phyloP scores from a whole-genome alignment of 345 rosid genomes.

The Acer yangbiense region DNA sequence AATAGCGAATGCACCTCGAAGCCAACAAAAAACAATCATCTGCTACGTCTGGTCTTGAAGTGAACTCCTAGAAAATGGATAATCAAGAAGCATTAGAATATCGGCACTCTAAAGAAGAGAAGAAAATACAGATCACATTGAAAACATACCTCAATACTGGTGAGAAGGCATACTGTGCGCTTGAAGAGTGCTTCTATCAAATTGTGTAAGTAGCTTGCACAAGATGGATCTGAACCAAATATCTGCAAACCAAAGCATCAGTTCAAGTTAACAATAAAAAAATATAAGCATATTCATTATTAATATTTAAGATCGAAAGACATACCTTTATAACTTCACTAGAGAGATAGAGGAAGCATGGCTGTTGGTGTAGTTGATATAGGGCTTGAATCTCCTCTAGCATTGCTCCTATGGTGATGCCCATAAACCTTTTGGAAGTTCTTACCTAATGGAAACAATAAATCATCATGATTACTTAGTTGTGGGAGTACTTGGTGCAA shows the following conservation, averaged over 20 bases:
- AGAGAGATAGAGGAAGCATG: slow-evolving; percentile 97
- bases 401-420: slow-evolving; percentile 89
- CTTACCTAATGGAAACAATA: slow-evolving; percentile 63
- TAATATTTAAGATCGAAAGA: slow-evolving; percentile 8
- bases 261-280: slow-evolving; percentile 18
- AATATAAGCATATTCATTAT: background rate
- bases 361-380: slow-evolving; percentile 92
- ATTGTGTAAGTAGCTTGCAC: slow-evolving; percentile 79
- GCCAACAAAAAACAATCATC: slow-evolving; percentile 98
- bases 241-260: slow-evolving; percentile 53
- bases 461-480: slow-evolving; percentile 6
- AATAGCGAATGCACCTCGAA: slow-evolving; percentile 95
- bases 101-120: slow-evolving; percentile 14
- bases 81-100: slow-evolving; percentile 12
- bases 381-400: slow-evolving; percentile 89
- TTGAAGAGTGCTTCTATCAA: slow-evolving; percentile 88
- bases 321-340: slow-evolving; percentile 97
- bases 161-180: slow-evolving; percentile 80
- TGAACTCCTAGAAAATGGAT: slow-evolving; percentile 70
- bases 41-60: slow-evolving; percentile 90
- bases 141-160: slow-evolving; percentile 73
- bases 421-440: slow-evolving; percentile 94
- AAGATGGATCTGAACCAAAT: slow-evolving; percentile 95
- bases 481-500: background rate
- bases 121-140: slow-evolving; percentile 10